Evolutionary conservation across 148 eudicot genomes (phyloP).

Genomic region (Rhododendron mucronatum): DNA sequence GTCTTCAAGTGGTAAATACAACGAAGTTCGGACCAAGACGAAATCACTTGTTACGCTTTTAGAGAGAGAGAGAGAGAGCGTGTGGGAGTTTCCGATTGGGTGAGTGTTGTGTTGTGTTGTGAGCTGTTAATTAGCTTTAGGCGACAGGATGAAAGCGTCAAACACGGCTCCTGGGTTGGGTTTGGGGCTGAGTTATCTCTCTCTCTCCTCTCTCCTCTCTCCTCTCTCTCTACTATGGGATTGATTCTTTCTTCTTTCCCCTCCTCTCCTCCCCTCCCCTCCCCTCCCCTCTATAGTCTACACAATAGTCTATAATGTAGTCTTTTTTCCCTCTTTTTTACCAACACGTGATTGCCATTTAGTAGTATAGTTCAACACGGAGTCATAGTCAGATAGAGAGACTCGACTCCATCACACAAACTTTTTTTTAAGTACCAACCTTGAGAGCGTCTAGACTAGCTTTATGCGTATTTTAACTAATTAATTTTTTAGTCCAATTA

Average conservation of each 20-base stretch:
- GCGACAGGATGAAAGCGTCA: not conserved
- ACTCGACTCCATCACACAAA: not conserved
- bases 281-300: not conserved
- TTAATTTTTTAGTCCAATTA: too few relatives aligned
- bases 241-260: not conserved
- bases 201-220: not conserved
- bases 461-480: fast-evolving
- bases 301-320: not conserved
- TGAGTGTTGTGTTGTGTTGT: not conserved
- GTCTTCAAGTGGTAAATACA: constrained; percentile 16
- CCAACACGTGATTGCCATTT: not conserved
- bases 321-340: not conserved
- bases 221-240: not conserved
- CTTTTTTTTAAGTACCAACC: too few relatives aligned
- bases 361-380: not conserved
- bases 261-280: too few relatives aligned
- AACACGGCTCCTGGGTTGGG: constrained; percentile 1
- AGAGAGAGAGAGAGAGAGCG: constrained; percentile 9
- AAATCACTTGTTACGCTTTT: not conserved
- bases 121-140: not conserved
- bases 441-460: fast-evolving
- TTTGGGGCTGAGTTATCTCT: not conserved
- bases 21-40: constrained; percentile 21
- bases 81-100: not conserved
- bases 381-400: not conserved